Base-by-base conservation (phyloP, 192 early-diverging fungal species). In the Coemansia reversa region DNA sequence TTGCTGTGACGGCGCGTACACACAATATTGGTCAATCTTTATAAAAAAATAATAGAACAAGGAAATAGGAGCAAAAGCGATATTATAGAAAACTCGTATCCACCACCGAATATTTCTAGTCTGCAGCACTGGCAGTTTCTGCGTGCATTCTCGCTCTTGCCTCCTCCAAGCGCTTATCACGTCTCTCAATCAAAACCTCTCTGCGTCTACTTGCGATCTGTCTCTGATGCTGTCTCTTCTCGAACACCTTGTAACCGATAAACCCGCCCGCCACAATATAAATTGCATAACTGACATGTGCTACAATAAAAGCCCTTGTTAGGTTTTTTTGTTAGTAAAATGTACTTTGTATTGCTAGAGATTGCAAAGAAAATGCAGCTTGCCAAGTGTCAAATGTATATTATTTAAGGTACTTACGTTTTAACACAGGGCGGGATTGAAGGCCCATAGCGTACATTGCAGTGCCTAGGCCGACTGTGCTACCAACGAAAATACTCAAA, bases 401-500 rank as follows among this genome's bases (percentile, higher is more conserved):
- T 14, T 56, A 28, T 27, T 56, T 5, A 11, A 1, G 12, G 20
- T 6, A 74, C 65, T 60, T 67, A 63, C 71, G 78, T 25, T 66
- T 75, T 27, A 75, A 16, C 2, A 81, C 69, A 2, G 63, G 54
- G 30, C 72, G 69, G 7, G 69, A 69, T 39, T 71, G 78, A 11
- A 81, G 78, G 1, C 58, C 78, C 48, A 75, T 75, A 33, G 72
- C 57, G 63, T 75, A 81, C 72, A 81, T 75, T 54, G 72, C 78
- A 1, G 78, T 81, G 19, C 55, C 7, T 29, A 81, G 63, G 3
- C 78, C 78, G 12, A 81, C 67, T 8, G 69, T 55, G 11, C 62
- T 63, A 49, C 78, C 78, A 19, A 81, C 69, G 20, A 72, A 42
- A 52, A 66, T 74, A 39, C 63, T 72, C 18, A 72, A 11, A 29